Evolutionary conservation across 495 filamentous ascomycete genomes (phyloP).

Genomic region (Xylaria palmicola): DNA sequence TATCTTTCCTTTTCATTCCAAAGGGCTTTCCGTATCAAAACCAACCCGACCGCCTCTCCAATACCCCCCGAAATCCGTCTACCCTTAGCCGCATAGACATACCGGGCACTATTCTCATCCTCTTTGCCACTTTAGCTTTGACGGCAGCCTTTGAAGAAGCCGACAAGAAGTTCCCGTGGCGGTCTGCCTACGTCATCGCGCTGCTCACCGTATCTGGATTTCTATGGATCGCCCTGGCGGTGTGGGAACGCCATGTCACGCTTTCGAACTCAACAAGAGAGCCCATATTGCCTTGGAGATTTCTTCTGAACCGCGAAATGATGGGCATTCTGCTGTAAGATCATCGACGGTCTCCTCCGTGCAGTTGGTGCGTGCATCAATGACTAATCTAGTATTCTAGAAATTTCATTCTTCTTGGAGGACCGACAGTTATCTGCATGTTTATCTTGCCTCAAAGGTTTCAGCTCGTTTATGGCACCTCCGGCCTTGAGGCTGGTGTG

Average conservation of each 20-base stretch:
- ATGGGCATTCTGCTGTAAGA: conserved; percentile 28
- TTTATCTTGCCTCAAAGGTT: conserved; percentile 51
- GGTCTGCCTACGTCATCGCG: conserved; percentile 21
- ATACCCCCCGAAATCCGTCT: conserved; percentile 11
- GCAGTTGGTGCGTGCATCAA: too few relatives aligned
- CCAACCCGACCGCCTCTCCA: neutral
- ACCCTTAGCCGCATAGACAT: conserved; percentile 26
- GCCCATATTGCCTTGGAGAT: conserved; percentile 31
- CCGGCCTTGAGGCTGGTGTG: conserved; percentile 42
- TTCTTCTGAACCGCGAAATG: conserved; percentile 29
- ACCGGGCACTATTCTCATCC: conserved; percentile 22
- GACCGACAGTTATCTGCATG: conserved; percentile 28
- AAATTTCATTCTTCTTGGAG: conserved; percentile 13
- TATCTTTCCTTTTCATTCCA: conserved; percentile 36
- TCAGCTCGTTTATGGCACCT: conserved; percentile 42
- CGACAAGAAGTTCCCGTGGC: conserved; percentile 28
- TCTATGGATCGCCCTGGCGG: conserved; percentile 23
- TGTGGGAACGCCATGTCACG: conserved; percentile 29
- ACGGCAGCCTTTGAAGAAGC: conserved; percentile 35
- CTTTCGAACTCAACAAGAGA: conserved; percentile 18
- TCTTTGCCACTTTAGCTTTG: conserved; percentile 26
- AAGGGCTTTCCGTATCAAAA: conserved; percentile 27
- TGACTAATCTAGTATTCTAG: neutral
- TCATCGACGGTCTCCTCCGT: too few relatives aligned
- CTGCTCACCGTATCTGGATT: conserved; percentile 10